A percentile compares a stretch with the other conserved stretches of the same genome.
phyloP scores from a whole-genome alignment of 345 rosid genomes.

The Firmiana major region DNA sequence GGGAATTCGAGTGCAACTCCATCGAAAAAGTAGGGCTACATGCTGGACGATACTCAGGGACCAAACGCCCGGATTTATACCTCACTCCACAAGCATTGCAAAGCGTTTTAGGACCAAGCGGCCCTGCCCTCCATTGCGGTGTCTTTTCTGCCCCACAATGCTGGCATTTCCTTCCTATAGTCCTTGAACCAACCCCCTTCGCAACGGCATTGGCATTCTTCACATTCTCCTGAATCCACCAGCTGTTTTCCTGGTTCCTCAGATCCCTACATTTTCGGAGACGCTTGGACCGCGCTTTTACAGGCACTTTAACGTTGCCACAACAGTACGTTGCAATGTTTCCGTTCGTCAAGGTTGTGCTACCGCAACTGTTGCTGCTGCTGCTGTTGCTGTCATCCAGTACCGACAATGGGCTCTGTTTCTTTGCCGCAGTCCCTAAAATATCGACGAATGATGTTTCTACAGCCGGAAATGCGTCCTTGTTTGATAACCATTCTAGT shows the following conservation, averaged over 20 bases:
- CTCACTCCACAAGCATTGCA: conserved; percentile 92
- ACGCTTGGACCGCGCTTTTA: conserved; percentile 63
- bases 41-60: conserved; percentile 82
- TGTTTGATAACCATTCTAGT: conserved; percentile 77
- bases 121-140: conserved; percentile 93
- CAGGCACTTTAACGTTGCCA: conserved; percentile 40
- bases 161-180: conserved; percentile 68
- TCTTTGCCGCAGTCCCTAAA: conserved; percentile 28
- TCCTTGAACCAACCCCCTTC: conserved; percentile 11
- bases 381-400: conserved; percentile 59
- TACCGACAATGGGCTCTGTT: conserved; percentile 59
- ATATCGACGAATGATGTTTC: conserved; percentile 49
- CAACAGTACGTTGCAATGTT: conserved; percentile 35
- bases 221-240: conserved; percentile 33
- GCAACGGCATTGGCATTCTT: conserved; percentile 13
- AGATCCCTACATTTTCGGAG: conserved; percentile 40
- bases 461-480: conserved; percentile 64
- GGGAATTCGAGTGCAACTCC: conserved; percentile 78
- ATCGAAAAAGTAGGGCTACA: conserved; percentile 64
- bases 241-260: conserved; percentile 16
- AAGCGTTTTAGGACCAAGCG: conserved; percentile 69
- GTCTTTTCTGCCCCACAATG: conserved; percentile 85
- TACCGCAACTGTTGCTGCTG: conserved; percentile 32
- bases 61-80: conserved; percentile 76
- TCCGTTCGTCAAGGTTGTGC: conserved; percentile 32